Evolutionary conservation across 306 rosid species (phyloP), one percentile per base, ranked within the genome.

Genomic region (Quillaja saponaria): DNA sequence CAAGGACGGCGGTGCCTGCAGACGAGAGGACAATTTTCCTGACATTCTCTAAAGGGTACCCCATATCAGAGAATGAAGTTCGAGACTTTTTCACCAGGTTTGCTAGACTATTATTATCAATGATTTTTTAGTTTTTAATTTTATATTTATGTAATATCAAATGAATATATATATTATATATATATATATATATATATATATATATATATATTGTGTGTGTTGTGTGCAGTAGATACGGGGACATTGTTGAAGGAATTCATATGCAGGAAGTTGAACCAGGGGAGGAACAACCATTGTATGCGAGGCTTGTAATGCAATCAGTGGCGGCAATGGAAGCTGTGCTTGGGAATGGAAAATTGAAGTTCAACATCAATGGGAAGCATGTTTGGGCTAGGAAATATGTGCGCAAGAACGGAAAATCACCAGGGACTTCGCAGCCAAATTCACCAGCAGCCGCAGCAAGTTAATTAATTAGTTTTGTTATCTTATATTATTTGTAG

Each of bases 381-480:
- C 91, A 87, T 57, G 84, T 78, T 10, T 84, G 95, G 87, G 95
- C 87, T 1, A 71, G 89, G 34, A 87, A 72, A 35, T 87, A 61
- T 41, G 37, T 87, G 37, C 74, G 37, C 0, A 78, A 71, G 53
- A 66, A 7, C 8, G 37, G 14, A 11, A 59, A 10, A n/a, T 59
- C 73, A 2, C 61, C 66, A 9, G 11, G 3, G 0, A 55, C 45
- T 39, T 9, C 9, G 31, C 31, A 10, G 40, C 34, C 61, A 37
- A 5, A 68, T 46, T 54, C 75, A 3, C 50, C 75, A 13, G 2
- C 38, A 52, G 65, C 51, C 6, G 4, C 40, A 5, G 45, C 53
- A 10, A 10, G 31, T 4, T 25, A 25, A 25, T 25, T n/a, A n/a
- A n/a, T n/a, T n/a, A n/a, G n/a, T n/a, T n/a, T n/a, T n/a, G n/a